Conservation (phyloP, 73 alveolate genomes). For the Paraurostyla sp. region DNA sequence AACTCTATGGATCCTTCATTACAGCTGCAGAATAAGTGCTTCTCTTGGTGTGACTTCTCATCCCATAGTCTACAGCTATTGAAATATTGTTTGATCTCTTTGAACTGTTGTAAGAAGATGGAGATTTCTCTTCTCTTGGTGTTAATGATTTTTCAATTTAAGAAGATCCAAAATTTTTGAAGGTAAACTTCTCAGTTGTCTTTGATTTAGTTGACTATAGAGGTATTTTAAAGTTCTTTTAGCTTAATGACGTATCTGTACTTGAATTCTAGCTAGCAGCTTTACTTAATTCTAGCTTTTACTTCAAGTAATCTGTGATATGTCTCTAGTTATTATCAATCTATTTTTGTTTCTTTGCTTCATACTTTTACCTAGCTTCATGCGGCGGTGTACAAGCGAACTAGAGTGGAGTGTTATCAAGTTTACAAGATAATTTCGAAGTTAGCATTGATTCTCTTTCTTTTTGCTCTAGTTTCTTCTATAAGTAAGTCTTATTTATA, state of each 20-base stretch:
- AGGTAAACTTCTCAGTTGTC: background rate
- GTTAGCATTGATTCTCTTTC: conserved; percentile 18
- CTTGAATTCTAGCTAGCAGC: background rate
- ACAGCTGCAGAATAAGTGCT: background rate
- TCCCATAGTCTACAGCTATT: conserved; percentile 15
- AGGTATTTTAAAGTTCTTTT: background rate
- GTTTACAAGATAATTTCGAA: background rate
- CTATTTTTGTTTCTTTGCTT: background rate
- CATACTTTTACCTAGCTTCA: background rate
- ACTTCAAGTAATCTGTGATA: background rate
- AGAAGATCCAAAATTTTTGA: background rate
- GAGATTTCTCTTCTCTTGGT: background rate
- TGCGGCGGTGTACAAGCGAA: background rate
- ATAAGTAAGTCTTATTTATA: conserved; percentile 7
- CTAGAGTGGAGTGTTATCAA: background rate
- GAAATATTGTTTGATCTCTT: background rate
- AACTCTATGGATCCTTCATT: background rate
- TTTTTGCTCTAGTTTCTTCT: background rate
- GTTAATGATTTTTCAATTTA: background rate
- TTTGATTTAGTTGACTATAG: background rate
- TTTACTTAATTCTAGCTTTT: background rate
- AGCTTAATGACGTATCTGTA: background rate
- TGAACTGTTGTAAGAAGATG: background rate
- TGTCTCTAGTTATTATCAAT: background rate
- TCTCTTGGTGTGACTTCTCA: background rate